phyloP scores from a whole-genome alignment of 257 asterid species.

The Solanum boliviense region DNA sequence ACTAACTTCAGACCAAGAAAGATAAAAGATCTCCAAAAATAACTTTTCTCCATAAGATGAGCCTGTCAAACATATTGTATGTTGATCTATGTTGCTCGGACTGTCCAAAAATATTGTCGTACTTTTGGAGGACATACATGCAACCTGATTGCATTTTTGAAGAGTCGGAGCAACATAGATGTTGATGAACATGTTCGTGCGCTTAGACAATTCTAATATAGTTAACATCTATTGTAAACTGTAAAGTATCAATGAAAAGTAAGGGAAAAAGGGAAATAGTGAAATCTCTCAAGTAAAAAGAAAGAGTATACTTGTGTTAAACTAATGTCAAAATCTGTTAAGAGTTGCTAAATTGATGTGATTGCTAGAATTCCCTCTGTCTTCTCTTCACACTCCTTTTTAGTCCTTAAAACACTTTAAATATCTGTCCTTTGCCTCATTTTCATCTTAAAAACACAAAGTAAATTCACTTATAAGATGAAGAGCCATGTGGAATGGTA shows the following conservation, averaged over 20 bases:
- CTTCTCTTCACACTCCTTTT: not conserved
- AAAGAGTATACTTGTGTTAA: not conserved
- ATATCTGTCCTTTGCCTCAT: not conserved
- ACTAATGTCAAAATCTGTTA: not conserved
- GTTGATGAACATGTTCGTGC: not conserved
- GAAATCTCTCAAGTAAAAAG: not conserved
- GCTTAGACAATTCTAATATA: not conserved
- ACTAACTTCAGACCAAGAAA: not conserved
- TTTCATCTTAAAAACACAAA: not conserved
- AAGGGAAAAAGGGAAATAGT: not conserved
- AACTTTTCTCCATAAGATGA: not conserved
- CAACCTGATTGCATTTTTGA: not conserved
- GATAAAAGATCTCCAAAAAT: not conserved
- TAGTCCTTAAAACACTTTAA: not conserved
- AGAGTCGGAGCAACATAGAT: not conserved
- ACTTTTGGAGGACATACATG: not conserved
- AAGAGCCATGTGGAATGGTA: conserved; percentile 33
- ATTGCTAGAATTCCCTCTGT: not conserved
- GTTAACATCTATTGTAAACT: not conserved
- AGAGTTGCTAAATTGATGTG: not conserved
- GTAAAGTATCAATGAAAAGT: not conserved
- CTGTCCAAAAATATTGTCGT: not conserved
- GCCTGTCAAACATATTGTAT: not conserved
- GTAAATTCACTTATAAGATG: conserved; percentile 10
- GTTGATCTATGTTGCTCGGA: not conserved